Evolutionary conservation across 164 flowering plant species (phyloP).

Genomic region (Sextonia rubra): DNA sequence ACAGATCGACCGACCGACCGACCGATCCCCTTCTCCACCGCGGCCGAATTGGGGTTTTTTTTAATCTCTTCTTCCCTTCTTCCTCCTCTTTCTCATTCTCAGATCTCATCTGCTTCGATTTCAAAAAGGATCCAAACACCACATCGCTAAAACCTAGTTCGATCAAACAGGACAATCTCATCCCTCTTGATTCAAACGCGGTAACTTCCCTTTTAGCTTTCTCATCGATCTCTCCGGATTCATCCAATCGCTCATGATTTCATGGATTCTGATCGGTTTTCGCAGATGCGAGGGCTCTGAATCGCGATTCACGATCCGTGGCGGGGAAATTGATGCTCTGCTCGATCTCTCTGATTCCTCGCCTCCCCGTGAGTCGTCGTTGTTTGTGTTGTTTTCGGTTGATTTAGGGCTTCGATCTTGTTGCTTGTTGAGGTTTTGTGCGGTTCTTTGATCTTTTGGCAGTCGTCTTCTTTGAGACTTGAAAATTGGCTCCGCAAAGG

Average conservation of each 20-base stretch:
- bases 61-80: background rate
- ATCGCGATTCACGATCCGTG: conserved; percentile 10
- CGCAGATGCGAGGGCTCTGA: conserved; percentile 22
- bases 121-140: conserved; percentile 3
- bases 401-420: background rate
- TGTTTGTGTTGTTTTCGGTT: background rate
- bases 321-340: conserved; percentile 32
- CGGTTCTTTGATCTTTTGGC: background rate
- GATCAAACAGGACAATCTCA: background rate
- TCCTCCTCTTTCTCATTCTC: background rate
- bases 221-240: background rate
- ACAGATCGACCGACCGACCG: background rate
- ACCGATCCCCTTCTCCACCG: background rate
- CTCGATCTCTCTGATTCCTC: conserved; percentile 37
- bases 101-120: conserved; percentile 21
- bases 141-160: background rate
- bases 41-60: conserved; percentile 18
- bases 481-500: conserved; percentile 95
- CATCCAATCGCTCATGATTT: conserved; percentile 3
- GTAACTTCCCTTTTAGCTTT: background rate
- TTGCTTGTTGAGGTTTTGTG: background rate
- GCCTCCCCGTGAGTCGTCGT: conserved; percentile 35
- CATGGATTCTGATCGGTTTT: conserved; percentile 2
- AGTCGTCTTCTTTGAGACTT: conserved; percentile 33
- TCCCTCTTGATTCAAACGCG: background rate